Percentiles rank a stretch among this genome's conserved stretches.
phyloP scores from a whole-genome alignment of 192 early-diverging fungal species.

The Phlyctochytrium bullatum region DNA sequence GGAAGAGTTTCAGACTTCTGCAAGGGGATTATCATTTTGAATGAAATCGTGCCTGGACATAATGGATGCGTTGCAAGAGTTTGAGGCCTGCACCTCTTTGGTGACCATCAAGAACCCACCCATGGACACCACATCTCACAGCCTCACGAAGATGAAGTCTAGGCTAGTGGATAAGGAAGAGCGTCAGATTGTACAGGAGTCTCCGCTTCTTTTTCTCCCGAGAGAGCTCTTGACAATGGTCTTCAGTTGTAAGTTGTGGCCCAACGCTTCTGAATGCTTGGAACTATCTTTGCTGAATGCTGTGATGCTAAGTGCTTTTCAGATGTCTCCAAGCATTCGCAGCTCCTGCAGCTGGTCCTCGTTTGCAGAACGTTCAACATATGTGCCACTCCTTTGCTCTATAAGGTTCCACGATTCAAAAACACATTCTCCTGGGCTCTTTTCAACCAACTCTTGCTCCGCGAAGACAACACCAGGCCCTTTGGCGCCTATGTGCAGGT shows the following conservation, averaged over 20 bases:
- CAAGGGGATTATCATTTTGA: no score
- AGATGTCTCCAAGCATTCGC: conserved; percentile 19
- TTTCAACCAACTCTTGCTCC: conserved; percentile 21
- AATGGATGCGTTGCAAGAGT: no score
- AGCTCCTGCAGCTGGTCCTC: conserved; percentile 9
- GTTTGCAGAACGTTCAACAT: conserved; percentile 28
- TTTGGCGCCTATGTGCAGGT: conserved; percentile 25
- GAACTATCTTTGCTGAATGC: not conserved
- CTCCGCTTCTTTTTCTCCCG: conserved; percentile 7
- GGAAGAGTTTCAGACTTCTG: no score
- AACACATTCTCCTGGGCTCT: conserved; percentile 30
- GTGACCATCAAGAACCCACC: no score
- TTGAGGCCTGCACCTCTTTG: no score
- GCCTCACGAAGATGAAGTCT: no score
- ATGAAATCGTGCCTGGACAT: no score
- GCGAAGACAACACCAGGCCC: conserved; percentile 12
- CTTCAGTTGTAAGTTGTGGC: conserved; percentile 8
- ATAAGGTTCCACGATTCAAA: conserved; percentile 16
- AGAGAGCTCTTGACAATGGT: conserved; percentile 27
- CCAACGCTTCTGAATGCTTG: not conserved
- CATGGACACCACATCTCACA: no score
- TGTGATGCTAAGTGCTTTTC: conserved; percentile 1
- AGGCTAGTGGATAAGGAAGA: no score
- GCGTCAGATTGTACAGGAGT: no score
- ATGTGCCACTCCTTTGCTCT: conserved; percentile 27